Base-by-base conservation (phyloP, 208 protist species). In the Borovskyia barvae region DNA sequence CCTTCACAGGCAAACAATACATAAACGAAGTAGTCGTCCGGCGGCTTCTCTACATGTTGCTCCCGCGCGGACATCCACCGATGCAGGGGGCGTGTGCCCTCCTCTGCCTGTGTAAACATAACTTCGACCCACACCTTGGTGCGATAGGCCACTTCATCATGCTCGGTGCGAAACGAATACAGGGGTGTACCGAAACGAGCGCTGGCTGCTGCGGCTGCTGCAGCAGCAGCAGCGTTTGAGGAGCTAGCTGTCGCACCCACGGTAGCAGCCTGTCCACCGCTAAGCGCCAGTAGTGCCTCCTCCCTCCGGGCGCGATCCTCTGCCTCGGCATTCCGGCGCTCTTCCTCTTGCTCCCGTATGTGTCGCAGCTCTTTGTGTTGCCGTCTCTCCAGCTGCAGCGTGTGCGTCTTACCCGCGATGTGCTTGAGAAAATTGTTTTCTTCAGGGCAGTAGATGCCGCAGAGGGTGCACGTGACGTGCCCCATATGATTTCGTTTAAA, bases 401-500 rank as follows among this genome's bases (percentile, higher is more conserved):
- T 50, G 63, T 95, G 88, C 32, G 76, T 89, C 66, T 95, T 95
- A 14, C 85, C 85, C 3, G 71, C 55, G 6, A 91, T 49, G 57
- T 95, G 88, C 50, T 82, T 77, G 0, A 95, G 62, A 35, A 95
- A 95, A 32, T 87, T 82, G 32, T 78, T 83, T 56, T 92, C 88
- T 58, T 92, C 85, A 17, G 61, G 80, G 65, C 85, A 92, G 59
- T 78, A 81, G 36, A 92, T 56, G 39, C 80, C 77, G 48, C 88
- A 95, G 5, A 95, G 72, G 4, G 77, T 90, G 57, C 88, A 95
- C 2, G 72, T 74, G 17, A 87, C 81, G 41, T 87, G 80, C 0
- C 88, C 88, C 52, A 95, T 73, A 71, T 95, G 85, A 53, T 95
- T 95, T 11, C 80, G 67, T 61, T 89, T 89, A 55, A 86, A 92